A percentile compares a stretch with the other conserved stretches of the same genome.
Evolutionary conservation across 768 basidiomycete species (phyloP).

Genomic region (Phaffia australis): DNA sequence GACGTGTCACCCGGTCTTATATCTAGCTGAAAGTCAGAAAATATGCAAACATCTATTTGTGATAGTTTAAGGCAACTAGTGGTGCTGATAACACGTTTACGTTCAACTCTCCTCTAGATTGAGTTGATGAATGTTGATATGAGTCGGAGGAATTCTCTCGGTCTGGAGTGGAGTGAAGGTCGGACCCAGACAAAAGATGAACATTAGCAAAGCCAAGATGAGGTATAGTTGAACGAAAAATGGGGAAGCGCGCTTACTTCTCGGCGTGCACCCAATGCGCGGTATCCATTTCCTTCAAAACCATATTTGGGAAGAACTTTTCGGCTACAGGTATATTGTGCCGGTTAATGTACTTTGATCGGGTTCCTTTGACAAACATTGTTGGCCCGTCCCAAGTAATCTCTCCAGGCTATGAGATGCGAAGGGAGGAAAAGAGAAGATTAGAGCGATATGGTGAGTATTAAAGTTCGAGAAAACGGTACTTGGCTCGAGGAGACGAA

Average conservation of each 20-base stretch:
- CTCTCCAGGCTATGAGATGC: constrained; percentile 26
- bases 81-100: too few relatives aligned
- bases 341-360: constrained; percentile 69
- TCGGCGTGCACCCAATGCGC: constrained; percentile 92
- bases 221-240: not conserved
- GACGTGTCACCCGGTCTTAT: too few relatives aligned
- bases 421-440: not conserved
- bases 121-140: too few relatives aligned
- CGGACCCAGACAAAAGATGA: too few relatives aligned
- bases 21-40: too few relatives aligned
- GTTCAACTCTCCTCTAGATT: too few relatives aligned
- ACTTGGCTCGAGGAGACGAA: constrained; percentile 10
- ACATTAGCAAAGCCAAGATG: too few relatives aligned
- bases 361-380: constrained; percentile 66
- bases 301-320: constrained; percentile 62
- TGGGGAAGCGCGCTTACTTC: constrained; percentile 40
- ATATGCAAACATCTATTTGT: too few relatives aligned
- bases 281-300: constrained; percentile 55
- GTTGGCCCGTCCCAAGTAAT: constrained; percentile 51
- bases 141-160: too few relatives aligned
- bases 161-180: too few relatives aligned
- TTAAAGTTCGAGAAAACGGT: not conserved
- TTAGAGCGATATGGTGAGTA: not conserved
- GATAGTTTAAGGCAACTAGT: too few relatives aligned
- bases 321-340: constrained; percentile 54